Conservation (phyloP, 441 rosid genomes). For the Corymbia citriodora region DNA sequence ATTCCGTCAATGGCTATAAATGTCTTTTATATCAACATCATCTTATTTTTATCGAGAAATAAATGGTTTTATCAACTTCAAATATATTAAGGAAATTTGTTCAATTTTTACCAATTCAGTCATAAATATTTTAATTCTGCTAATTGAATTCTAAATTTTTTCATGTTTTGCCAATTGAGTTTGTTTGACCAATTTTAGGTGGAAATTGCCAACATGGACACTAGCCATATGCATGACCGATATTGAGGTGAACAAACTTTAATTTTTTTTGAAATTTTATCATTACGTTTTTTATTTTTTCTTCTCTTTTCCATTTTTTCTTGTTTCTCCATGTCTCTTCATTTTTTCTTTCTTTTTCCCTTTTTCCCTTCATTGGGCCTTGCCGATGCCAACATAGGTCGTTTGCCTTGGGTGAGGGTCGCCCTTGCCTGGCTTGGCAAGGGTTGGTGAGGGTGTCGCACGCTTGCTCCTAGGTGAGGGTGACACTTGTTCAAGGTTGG, state of each 20-base stretch:
- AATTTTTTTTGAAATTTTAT: too few relatives aligned
- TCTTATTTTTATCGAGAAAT: neutral
- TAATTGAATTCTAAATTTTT: too few relatives aligned
- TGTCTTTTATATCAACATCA: neutral
- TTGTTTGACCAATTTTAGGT: neutral
- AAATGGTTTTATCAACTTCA: too few relatives aligned
- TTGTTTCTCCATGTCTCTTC: too few relatives aligned
- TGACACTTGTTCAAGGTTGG: neutral
- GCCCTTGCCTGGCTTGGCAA: too few relatives aligned
- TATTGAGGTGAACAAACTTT: too few relatives aligned
- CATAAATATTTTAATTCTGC: neutral
- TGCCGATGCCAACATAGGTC: neutral
- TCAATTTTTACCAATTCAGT: too few relatives aligned
- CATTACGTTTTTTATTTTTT: too few relatives aligned
- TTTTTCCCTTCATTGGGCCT: neutral
- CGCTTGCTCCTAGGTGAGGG: neutral
- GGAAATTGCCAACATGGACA: neutral
- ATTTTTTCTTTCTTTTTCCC: too few relatives aligned
- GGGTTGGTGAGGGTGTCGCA: neutral
- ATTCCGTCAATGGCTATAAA: neutral
- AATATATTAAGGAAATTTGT: too few relatives aligned
- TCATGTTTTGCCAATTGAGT: neutral
- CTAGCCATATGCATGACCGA: fast-evolving
- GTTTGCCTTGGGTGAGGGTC: too few relatives aligned
- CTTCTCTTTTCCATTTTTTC: too few relatives aligned